phyloP scores from a whole-genome alignment of 352 stramenopile species.

The Pythium pectinolyticum region DNA sequence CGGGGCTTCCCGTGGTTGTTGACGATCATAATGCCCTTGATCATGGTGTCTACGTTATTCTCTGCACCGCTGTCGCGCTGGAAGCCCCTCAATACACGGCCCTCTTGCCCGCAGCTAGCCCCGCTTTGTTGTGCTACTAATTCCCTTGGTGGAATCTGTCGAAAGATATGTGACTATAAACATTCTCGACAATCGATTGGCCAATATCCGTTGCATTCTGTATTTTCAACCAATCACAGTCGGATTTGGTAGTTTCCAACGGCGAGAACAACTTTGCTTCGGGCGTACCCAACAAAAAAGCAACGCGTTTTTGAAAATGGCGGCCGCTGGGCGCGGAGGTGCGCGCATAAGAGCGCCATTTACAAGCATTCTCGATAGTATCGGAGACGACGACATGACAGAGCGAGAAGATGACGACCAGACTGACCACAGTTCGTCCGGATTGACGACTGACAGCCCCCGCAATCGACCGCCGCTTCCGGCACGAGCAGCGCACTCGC shows the following conservation, averaged over 20 bases:
- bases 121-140: neutral
- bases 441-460: conserved; percentile 22
- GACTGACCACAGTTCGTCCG: conserved; percentile 27
- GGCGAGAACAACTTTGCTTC: too few species aligned
- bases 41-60: conserved; percentile 71
- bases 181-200: conserved; percentile 5
- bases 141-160: conserved; percentile 20
- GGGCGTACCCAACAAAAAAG: neutral
- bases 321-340: neutral
- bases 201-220: conserved; percentile 1
- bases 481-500: conserved; percentile 4
- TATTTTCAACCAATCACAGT: conserved; percentile 23
- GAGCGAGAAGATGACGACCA: conserved; percentile 33
- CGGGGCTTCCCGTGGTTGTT: conserved; percentile 99
- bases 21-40: conserved; percentile 99
- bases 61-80: neutral
- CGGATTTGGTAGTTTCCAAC: conserved; percentile 1
- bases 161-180: conserved; percentile 30
- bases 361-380: conserved; percentile 4
- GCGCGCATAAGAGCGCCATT: conserved; percentile 3
- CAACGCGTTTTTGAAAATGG: neutral
- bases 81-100: neutral
- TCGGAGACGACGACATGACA: conserved; percentile 29
- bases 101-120: neutral
- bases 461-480: conserved; percentile 1